Evolutionary conservation across 2,329 filamentous ascomycete genomes (phyloP).

Genomic region (Claviceps sp.): DNA sequence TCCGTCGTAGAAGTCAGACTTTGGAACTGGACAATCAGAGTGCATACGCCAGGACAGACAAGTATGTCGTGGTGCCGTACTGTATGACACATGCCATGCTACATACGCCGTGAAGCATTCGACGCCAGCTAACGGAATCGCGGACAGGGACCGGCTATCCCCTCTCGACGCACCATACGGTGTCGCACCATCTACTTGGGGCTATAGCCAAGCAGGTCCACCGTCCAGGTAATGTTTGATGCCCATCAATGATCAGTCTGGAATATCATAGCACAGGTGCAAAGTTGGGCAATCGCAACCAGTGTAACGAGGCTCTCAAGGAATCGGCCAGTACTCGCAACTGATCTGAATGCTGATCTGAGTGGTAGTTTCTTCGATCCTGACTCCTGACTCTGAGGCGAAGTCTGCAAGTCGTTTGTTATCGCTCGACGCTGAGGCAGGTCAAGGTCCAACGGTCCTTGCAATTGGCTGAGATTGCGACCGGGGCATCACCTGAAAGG

Average conservation of each 20-base stretch:
- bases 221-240: background rate
- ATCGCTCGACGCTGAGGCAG: background rate
- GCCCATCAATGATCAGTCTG: too few relatives aligned
- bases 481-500: constrained; percentile 1
- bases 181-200: background rate
- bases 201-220: background rate
- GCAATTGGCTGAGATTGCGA: background rate
- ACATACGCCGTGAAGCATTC: background rate
- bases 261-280: background rate
- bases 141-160: background rate
- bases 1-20: background rate
- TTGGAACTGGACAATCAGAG: background rate
- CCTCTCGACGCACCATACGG: background rate
- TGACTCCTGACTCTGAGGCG: background rate
- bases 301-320: background rate
- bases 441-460: background rate
- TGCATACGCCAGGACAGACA: background rate
- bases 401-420: background rate
- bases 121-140: background rate
- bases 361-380: background rate
- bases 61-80: background rate
- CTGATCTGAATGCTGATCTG: background rate
- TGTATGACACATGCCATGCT: background rate
- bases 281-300: background rate
- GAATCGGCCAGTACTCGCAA: background rate